phyloP scores from a whole-genome alignment of 495 filamentous ascomycete species.

The Penicillium robsamsonii region DNA sequence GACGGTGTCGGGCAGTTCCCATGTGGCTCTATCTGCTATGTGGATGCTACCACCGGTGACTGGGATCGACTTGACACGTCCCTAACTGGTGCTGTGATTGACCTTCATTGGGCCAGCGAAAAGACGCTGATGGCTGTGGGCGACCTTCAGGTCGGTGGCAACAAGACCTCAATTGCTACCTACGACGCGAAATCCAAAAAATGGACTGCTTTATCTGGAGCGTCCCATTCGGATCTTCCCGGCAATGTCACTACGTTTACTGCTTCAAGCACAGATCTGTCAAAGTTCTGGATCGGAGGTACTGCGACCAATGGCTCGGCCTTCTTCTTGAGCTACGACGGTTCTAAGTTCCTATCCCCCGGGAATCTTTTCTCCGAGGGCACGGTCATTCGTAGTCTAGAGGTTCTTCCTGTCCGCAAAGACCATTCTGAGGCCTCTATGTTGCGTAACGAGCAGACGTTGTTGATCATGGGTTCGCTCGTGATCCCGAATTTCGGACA shows the following conservation, averaged over 20 bases:
- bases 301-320: conserved; percentile 60
- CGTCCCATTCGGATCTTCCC: conserved; percentile 58
- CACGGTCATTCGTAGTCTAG: conserved; percentile 72
- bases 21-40: conserved; percentile 80
- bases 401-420: conserved; percentile 68
- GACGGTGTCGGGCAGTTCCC: conserved; percentile 74
- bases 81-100: conserved; percentile 64
- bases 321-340: conserved; percentile 78
- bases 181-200: conserved; percentile 62
- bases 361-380: conserved; percentile 56
- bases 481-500: conserved; percentile 72
- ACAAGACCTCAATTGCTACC: conserved; percentile 64
- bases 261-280: conserved; percentile 62
- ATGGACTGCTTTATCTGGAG: conserved; percentile 67
- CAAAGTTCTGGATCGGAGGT: conserved; percentile 79
- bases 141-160: conserved; percentile 64
- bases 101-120: conserved; percentile 71
- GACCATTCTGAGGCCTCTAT: conserved; percentile 63
- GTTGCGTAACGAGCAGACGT: conserved; percentile 61
- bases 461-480: conserved; percentile 82
- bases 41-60: conserved; percentile 60
- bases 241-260: conserved; percentile 76
- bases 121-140: conserved; percentile 73
- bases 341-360: conserved; percentile 55
- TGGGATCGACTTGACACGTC: conserved; percentile 76